Evolutionary conservation across 176 grass and related monocot genomes (phyloP).

Genomic region (Zea luxurians): DNA sequence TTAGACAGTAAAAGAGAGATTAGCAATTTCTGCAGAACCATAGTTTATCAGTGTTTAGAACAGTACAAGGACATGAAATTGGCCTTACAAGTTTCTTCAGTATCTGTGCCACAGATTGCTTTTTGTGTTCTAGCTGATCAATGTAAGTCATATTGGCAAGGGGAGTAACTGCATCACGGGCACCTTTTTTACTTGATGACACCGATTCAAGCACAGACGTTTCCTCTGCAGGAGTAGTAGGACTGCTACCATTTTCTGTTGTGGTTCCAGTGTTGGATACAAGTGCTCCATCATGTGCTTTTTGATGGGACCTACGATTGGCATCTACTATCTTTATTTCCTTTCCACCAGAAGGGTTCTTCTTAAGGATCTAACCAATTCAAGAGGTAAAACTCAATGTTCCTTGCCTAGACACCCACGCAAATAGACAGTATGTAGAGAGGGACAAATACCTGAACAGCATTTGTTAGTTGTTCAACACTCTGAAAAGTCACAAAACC

Average conservation of each 20-base stretch:
- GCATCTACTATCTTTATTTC: constrained; percentile 90
- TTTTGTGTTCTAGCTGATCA: constrained; percentile 92
- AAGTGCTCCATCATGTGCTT: constrained; percentile 30
- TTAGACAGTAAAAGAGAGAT: constrained; percentile 24
- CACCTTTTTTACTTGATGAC: constrained; percentile 53
- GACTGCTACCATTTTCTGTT: constrained; percentile 39
- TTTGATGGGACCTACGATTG: constrained; percentile 66
- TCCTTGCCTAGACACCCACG: background rate
- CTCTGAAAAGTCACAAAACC: constrained; percentile 83
- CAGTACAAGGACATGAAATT: constrained; percentile 10
- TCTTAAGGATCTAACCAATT: constrained; percentile 57
- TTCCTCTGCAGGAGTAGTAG: constrained; percentile 35
- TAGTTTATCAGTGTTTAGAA: constrained; percentile 5
- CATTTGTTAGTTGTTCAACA: constrained; percentile 59
- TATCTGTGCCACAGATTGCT: constrained; percentile 60
- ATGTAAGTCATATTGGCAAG: constrained; percentile 80
- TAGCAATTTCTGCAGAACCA: constrained; percentile 11
- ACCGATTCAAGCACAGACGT: constrained; percentile 31
- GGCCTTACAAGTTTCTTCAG: constrained; percentile 84
- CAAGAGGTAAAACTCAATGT: background rate
- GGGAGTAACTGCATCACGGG: constrained; percentile 76
- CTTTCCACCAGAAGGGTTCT: constrained; percentile 64
- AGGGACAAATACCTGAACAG: constrained; percentile 62
- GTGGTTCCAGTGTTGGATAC: constrained; percentile 37
- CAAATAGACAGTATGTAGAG: background rate